Base-by-base conservation (phyloP, 2,329 filamentous ascomycete species). In the Fusarium redolens region DNA sequence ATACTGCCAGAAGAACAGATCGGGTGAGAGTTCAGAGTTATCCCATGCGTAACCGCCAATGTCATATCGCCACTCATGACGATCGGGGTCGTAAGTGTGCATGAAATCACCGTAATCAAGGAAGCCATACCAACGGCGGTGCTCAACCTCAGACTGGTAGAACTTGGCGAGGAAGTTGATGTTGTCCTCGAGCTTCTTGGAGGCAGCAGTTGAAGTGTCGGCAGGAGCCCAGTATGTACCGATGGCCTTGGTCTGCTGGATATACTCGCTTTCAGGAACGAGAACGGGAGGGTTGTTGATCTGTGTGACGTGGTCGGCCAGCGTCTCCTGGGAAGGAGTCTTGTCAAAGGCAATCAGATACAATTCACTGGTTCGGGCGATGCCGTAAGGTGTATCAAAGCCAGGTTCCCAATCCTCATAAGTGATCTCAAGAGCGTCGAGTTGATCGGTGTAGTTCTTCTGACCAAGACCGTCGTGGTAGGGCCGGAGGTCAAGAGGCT, bases 41-140 rank as follows among this genome's bases (percentile, higher is more conserved):
- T 91, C 89, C 90, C 90, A 91, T 0, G 88, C 89, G 65, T 89
- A 91, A 0, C 90, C 90, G 7, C 90, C 90, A 22, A 91, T 78
- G 50, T 92, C 90, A 62, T 91, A 91, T 3, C 88, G 84, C 90
- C 90, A 92, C 2, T 83, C 83, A 69, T 91, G 89, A 8, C 89
- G 82, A 75, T 90, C 86, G 0, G 77, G 71, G 56, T 92, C 89
- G 67, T 91, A 91, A 0, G 88, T 87, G 73, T 92, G 90, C 83
- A 89, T 89, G 44, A 91, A 84, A 70, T 92, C 90, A 4, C 90
- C 90, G 60, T 90, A 83, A 66, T 91, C 89, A 78, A 86, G 86
- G 81, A 91, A 91, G 0, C 90, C 90, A 70, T 91, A 91, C 89
- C 89, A 92, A 15, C 86, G 81, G 4, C 87, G 84, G 61, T 90